Percentiles rank a stretch among this genome's conserved stretches.
Conservation (phyloP, 805 yeast genomes). For the Kuraishia capsulata region DNA sequence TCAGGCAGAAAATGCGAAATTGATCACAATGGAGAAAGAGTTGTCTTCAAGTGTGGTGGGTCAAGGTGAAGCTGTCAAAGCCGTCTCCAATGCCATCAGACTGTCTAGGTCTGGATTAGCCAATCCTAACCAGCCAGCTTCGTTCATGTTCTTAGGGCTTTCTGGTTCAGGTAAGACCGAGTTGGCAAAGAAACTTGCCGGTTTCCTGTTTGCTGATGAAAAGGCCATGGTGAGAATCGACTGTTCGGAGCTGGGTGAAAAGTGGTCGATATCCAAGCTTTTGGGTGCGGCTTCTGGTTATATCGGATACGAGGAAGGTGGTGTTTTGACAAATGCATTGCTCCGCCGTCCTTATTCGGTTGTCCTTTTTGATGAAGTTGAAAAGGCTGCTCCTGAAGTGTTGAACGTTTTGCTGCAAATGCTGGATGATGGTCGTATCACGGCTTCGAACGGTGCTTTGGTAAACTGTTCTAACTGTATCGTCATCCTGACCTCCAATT, state of each 20-base stretch:
- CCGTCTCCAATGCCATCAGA: slow-evolving; percentile 92
- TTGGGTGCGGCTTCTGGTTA: slow-evolving; percentile 97
- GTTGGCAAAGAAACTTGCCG: slow-evolving; percentile 93
- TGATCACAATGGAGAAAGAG: slow-evolving; percentile 89
- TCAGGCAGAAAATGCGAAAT: slow-evolving; percentile 89
- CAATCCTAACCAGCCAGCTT: slow-evolving; percentile 94
- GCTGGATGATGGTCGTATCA: slow-evolving; percentile 93
- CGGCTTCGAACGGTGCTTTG: slow-evolving; percentile 89
- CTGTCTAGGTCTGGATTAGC: slow-evolving; percentile 90
- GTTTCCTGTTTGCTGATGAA: slow-evolving; percentile 92
- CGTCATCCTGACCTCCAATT: slow-evolving; percentile 92
- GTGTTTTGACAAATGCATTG: slow-evolving; percentile 86
- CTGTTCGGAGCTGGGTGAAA: slow-evolving; percentile 93
- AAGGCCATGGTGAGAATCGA: slow-evolving; percentile 96
- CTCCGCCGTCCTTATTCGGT: slow-evolving; percentile 92
- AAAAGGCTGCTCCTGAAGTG: slow-evolving; percentile 98
- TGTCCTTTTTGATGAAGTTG: slow-evolving; percentile 94
- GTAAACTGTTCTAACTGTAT: slow-evolving; percentile 90
- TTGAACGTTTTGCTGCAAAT: slow-evolving; percentile 85
- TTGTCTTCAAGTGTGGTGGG: slow-evolving; percentile 84
- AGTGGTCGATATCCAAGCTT: slow-evolving; percentile 89
- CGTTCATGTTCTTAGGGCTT: slow-evolving; percentile 88
- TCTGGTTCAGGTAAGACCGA: slow-evolving; percentile 99
- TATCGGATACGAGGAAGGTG: slow-evolving; percentile 97
- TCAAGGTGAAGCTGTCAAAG: slow-evolving; percentile 90